Conservation (phyloP, 108 stramenopile species). For the Aurantiochytrium sp. region DNA sequence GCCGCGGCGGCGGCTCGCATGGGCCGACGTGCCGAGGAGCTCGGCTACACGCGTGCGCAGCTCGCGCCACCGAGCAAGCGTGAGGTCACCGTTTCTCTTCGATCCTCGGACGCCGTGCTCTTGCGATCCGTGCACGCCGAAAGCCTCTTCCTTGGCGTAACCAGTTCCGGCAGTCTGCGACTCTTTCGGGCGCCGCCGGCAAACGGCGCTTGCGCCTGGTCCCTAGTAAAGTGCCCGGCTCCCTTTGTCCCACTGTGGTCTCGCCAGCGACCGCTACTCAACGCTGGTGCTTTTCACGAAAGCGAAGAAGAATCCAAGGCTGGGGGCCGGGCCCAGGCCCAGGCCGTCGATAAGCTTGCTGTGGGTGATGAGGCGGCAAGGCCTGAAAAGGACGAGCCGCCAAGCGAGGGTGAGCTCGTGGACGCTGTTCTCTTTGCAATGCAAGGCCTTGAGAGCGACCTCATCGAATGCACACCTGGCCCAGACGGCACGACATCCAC, state of each 20-base stretch:
- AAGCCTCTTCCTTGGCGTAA: neutral
- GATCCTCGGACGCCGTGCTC: neutral
- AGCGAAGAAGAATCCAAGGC: neutral
- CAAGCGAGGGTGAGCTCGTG: neutral
- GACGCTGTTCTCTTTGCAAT: neutral
- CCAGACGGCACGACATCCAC: neutral
- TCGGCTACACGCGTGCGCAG: neutral
- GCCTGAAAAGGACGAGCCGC: neutral
- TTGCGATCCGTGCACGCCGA: neutral
- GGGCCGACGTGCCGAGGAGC: neutral
- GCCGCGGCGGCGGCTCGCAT: neutral
- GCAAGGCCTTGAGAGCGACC: neutral
- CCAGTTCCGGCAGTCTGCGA: neutral
- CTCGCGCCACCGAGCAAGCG: neutral
- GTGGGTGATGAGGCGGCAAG: too few relatives aligned
- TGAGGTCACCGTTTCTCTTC: neutral
- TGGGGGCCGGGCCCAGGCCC: neutral
- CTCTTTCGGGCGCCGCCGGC: neutral
- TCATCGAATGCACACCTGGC: neutral
- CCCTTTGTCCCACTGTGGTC: constrained; percentile 14
- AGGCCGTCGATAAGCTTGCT: too few relatives aligned
- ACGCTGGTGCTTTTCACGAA: neutral
- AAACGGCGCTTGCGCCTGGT: neutral
- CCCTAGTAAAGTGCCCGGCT: neutral
- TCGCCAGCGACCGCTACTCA: neutral